Evolutionary conservation across 1,284 basidiomycete genomes (phyloP), one percentile per base, ranked within the genome.

Genomic region (Puccinia polysora): DNA sequence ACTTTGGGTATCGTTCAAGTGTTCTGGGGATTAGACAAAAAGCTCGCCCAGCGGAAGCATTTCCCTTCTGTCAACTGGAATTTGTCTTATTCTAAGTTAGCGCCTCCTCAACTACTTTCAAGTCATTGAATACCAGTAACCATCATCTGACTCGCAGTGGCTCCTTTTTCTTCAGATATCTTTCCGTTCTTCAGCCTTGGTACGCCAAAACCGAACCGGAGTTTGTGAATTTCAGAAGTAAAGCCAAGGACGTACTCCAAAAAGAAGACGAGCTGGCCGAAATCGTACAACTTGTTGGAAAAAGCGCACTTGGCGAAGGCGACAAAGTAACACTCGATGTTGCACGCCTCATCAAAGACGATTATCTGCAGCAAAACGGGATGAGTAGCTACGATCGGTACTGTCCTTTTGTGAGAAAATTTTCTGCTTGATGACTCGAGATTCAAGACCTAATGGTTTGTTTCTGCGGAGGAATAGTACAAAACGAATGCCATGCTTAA

Each of bases 11-110:
- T 99, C 78, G 96, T 98, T 25, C 96, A 97, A 80, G 96, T 97
- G 76, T 99, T 99, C 85, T 94, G 90, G 91, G 91, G 91, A 79
- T 84, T 92, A 49, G 79, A 80, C 74, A 80, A 80, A 69, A 75
- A 25, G 43, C 64, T 70, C 30, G 55, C 36, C 12, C 49, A 55
- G 10, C 1, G 65, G 25, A 79, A 95, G 81, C 91, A 97, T 80
- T 97, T 97, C 85, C 94, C 94, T 1, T 96, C 92, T 34, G 95
- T 99, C 80, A 97, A 98, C 83, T 98, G 96, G 95, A 95, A 89
- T 78, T 83, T 95, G 23, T 98, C 96, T 6, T 98, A 98, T 82
- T 98, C 95, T 68, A 98, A 98, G 81, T 98, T 98, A 30, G 74
- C 28, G 14, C 30, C 23, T 18, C 10, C 6, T 10, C 14, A 23